A percentile compares a stretch with the other conserved stretches of the same genome.
phyloP scores from a whole-genome alignment of 2,329 filamentous ascomycete genomes.

The Hymenoscyphus fructigenus region DNA sequence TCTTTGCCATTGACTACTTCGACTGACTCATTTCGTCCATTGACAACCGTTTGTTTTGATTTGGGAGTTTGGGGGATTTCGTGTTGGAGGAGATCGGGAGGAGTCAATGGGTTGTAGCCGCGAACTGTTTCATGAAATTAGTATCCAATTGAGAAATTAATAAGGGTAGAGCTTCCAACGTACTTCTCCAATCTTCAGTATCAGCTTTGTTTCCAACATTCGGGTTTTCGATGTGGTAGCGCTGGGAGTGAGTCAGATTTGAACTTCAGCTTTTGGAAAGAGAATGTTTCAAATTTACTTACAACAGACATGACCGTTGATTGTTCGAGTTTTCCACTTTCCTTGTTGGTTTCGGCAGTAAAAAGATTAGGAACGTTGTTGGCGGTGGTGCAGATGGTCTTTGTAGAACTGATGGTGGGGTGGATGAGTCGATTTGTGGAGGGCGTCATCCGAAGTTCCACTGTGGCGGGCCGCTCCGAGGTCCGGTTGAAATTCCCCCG shows the following conservation, averaged over 20 bases:
- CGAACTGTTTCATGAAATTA: slow-evolving; percentile 54
- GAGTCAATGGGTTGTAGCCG: slow-evolving; percentile 89
- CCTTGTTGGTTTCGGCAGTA: not conserved
- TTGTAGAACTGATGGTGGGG: not conserved
- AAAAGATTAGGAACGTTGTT: not conserved
- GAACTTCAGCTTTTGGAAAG: slow-evolving; percentile 5
- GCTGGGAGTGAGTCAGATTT: slow-evolving; percentile 39
- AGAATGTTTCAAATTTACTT: slow-evolving; percentile 13
- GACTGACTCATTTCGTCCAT: slow-evolving; percentile 62
- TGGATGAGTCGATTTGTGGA: not conserved
- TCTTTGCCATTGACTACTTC: slow-evolving; percentile 69
- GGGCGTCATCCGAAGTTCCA: not conserved
- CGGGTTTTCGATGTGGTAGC: slow-evolving; percentile 75
- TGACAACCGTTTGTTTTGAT: slow-evolving; percentile 53
- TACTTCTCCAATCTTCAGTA: slow-evolving; percentile 83
- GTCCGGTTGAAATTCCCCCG: not conserved
- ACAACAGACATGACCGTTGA: slow-evolving; percentile 22
- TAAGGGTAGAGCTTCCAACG: slow-evolving; percentile 30
- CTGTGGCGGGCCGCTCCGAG: not conserved
- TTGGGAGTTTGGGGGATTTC: slow-evolving; percentile 65
- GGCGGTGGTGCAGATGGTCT: not conserved
- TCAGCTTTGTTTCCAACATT: slow-evolving; percentile 72
- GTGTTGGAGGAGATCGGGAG: slow-evolving; percentile 91
- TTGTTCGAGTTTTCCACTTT: not conserved
- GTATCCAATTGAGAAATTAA: slow-evolving; percentile 25